Percentiles rank a stretch among this genome's conserved stretches.
Evolutionary conservation across 208 protist species (phyloP).

Genomic region (Acanthamoeba culbertsoni): DNA sequence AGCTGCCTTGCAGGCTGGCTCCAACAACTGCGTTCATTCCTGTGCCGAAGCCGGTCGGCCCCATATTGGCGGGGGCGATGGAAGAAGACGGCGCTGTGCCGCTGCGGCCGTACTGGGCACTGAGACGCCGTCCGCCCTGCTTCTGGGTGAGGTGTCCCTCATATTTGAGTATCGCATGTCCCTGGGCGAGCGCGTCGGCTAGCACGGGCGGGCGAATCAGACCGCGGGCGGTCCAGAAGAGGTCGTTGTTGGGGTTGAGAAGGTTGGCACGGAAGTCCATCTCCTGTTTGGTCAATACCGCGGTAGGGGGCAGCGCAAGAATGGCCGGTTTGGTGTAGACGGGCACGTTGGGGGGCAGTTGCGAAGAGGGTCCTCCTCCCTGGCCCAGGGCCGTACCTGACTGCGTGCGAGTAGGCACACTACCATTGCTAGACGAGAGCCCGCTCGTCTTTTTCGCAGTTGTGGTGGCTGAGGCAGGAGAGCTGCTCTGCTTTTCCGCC

Average conservation of each 20-base stretch:
- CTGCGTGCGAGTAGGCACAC: background rate
- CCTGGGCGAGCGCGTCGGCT: background rate
- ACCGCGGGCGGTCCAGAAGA: constrained; percentile 12
- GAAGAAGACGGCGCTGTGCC: background rate
- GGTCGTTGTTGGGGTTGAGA: constrained; percentile 53
- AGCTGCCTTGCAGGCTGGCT: background rate
- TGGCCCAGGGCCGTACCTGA: background rate
- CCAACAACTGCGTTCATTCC: background rate
- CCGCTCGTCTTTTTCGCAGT: too few relatives aligned
- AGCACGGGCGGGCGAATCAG: background rate
- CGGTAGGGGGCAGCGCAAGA: background rate
- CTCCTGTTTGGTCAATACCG: constrained; percentile 13
- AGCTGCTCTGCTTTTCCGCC: background rate
- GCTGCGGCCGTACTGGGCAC: background rate
- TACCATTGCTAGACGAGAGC: background rate
- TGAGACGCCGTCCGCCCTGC: background rate
- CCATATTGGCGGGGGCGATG: background rate
- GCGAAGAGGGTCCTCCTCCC: background rate
- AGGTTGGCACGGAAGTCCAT: constrained; percentile 52
- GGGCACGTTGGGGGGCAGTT: background rate
- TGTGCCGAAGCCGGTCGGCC: background rate
- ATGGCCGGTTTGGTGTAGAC: background rate
- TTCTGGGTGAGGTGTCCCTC: constrained; percentile 45
- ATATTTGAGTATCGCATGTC: constrained; percentile 5
- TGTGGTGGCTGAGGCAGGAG: background rate